Percentiles rank a stretch among this genome's conserved stretches.
phyloP scores from a whole-genome alignment of 306 rosid species.

The Castanea crenata region DNA sequence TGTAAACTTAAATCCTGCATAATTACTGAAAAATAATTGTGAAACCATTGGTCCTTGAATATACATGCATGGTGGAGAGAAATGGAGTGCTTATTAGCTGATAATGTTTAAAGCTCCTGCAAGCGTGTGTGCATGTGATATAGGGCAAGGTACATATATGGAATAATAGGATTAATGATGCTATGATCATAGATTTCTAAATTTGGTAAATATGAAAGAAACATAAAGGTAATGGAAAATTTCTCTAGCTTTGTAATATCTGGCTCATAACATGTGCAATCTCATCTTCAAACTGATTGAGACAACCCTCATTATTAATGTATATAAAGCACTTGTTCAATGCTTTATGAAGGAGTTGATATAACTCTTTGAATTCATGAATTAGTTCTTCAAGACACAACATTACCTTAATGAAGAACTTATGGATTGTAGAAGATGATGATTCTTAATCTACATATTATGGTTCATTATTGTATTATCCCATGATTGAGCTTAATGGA shows the following conservation, averaged over 20 bases:
- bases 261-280: constrained; percentile 63
- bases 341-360: not conserved
- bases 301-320: constrained; percentile 21
- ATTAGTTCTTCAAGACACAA: not conserved
- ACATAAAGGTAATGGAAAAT: constrained; percentile 37
- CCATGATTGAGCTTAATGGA: not conserved
- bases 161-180: constrained; percentile 39
- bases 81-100: constrained; percentile 26
- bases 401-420: not conserved
- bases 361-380: not conserved
- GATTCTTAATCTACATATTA: not conserved
- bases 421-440: not conserved
- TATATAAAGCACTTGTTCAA: not conserved
- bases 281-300: constrained; percentile 38
- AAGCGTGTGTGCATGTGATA: constrained; percentile 56
- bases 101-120: constrained; percentile 46
- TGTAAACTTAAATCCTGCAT: constrained; percentile 39
- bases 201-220: constrained; percentile 48
- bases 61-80: constrained; percentile 38
- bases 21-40: constrained; percentile 33
- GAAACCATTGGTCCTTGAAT: constrained; percentile 44
- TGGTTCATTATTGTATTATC: not conserved
- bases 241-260: constrained; percentile 49
- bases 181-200: constrained; percentile 46
- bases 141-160: constrained; percentile 39